phyloP scores from a whole-genome alignment of 805 yeast species.

The Komagataella pastoris region DNA sequence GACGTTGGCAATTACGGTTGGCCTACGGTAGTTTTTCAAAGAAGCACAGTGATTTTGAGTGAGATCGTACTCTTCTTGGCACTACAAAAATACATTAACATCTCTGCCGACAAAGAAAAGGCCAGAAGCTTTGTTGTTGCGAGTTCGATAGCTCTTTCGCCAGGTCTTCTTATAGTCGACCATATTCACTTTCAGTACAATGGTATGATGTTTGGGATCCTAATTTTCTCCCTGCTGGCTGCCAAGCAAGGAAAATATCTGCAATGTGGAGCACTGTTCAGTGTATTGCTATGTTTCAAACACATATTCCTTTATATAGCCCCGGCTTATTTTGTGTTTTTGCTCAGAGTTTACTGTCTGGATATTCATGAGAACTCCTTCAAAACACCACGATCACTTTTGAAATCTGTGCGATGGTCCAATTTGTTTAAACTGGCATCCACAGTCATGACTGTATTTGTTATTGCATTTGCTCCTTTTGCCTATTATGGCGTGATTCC shows the following conservation, averaged over 20 bases:
- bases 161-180: constrained; percentile 83
- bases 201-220: constrained; percentile 81
- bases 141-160: constrained; percentile 71
- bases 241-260: constrained; percentile 49
- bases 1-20: constrained; percentile 48
- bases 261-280: constrained; percentile 54
- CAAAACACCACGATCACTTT: constrained; percentile 6
- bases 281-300: constrained; percentile 78
- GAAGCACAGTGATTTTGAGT: constrained; percentile 65
- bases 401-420: constrained; percentile 32
- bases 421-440: constrained; percentile 49
- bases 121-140: constrained; percentile 62
- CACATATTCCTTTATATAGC: constrained; percentile 90
- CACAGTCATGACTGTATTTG: constrained; percentile 48
- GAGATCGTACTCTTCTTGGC: constrained; percentile 62
- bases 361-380: constrained; percentile 11
- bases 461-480: constrained; percentile 72
- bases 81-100: constrained; percentile 56
- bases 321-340: constrained; percentile 79
- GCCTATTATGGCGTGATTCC: constrained; percentile 45
- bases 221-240: constrained; percentile 59
- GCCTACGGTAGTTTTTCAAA: constrained; percentile 75
- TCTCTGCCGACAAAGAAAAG: constrained; percentile 23
- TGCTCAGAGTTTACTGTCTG: constrained; percentile 64
- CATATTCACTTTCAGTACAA: constrained; percentile 97